Percentiles rank a stretch among this genome's conserved stretches.
Conservation (phyloP, 768 basidiomycete species). For the Phylloporus sp. region DNA sequence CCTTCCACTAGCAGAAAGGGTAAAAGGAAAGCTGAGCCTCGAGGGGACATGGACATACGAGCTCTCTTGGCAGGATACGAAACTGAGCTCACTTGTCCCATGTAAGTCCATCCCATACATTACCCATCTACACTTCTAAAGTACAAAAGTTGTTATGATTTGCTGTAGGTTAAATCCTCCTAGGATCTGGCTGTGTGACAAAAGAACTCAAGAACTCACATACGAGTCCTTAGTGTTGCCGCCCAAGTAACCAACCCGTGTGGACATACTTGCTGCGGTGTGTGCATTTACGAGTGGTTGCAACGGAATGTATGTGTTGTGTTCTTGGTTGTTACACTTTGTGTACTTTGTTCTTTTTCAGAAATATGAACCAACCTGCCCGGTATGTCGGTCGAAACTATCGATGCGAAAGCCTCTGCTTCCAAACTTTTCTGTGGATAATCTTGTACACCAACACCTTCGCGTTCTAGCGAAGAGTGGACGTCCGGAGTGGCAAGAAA, state of each 20-base stretch:
- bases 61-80: slow-evolving; percentile 48
- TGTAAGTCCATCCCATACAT: slow-evolving; percentile 44
- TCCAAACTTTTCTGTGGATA: slow-evolving; percentile 63
- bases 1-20: slow-evolving; percentile 37
- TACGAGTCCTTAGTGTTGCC: slow-evolving; percentile 42
- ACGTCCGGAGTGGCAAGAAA: slow-evolving; percentile 48
- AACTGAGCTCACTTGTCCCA: slow-evolving; percentile 65
- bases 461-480: slow-evolving; percentile 43
- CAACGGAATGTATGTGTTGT: slow-evolving; percentile 42
- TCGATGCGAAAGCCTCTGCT: slow-evolving; percentile 44
- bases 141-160: slow-evolving; percentile 61
- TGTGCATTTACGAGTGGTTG: slow-evolving; percentile 63
- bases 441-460: slow-evolving; percentile 58
- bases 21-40: slow-evolving; percentile 37
- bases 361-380: slow-evolving; percentile 48
- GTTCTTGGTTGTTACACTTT: slow-evolving; percentile 4
- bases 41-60: slow-evolving; percentile 21
- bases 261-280: slow-evolving; percentile 70
- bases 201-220: slow-evolving; percentile 1
- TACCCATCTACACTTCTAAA: not conserved
- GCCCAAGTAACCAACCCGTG: slow-evolving; percentile 67
- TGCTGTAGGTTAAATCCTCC: slow-evolving; percentile 48
- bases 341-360: slow-evolving; percentile 13
- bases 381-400: slow-evolving; percentile 55
- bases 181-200: not conserved